Conservation (phyloP, 148 eudicot species). For the Agrostemma githago region DNA sequence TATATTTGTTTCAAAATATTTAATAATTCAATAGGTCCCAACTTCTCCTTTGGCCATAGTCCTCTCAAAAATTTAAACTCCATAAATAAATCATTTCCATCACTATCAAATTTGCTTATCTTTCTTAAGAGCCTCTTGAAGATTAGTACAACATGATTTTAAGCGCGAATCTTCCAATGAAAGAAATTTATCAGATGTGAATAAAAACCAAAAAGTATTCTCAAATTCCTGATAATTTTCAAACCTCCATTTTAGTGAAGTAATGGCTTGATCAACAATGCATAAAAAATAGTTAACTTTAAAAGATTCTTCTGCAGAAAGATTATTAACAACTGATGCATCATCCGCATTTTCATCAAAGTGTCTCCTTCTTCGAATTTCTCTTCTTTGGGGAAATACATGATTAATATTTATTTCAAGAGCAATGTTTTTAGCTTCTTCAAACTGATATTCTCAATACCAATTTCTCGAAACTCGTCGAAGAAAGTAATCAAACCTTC, state of each 20-base stretch:
- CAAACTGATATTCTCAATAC: no score
- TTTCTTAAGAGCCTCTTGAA: conserved; percentile 19
- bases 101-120: conserved; percentile 18
- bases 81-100: conserved; percentile 20
- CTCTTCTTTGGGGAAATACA: background rate
- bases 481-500: background rate
- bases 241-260: background rate
- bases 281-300: background rate
- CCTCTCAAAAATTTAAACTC: no score
- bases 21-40: conserved; percentile 20
- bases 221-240: background rate
- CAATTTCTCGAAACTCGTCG: no score
- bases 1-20: conserved; percentile 24
- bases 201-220: background rate
- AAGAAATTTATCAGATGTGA: background rate
- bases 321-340: background rate
- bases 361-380: no score
- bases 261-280: no score
- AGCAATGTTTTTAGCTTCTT: background rate
- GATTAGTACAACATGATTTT: conserved; percentile 14
- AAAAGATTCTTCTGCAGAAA: background rate
- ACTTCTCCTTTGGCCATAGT: no score
- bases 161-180: conserved; percentile 16
- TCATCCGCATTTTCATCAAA: background rate
- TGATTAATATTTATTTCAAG: no score